These are phyloP conservation scores for Filobasidium floriforme DNA, from an alignment of 768 basidiomycete genomes.

Conservation along the genomic window DNA sequence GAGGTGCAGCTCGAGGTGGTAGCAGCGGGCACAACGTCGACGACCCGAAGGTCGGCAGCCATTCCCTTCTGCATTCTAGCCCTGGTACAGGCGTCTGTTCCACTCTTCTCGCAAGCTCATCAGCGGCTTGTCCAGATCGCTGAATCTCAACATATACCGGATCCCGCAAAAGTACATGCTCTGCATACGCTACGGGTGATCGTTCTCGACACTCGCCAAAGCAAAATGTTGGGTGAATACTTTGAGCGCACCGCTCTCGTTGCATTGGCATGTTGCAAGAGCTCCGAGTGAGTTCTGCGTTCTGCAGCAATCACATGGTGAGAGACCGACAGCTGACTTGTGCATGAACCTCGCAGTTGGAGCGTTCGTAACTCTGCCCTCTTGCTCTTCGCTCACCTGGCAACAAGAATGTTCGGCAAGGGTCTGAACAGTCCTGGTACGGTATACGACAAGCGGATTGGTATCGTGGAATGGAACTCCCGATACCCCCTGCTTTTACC, in stretches of 20 bases:
- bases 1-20: conserved; percentile 37
- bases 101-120: conserved; percentile 31
- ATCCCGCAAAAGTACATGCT: conserved; percentile 40
- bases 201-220: conserved; percentile 37
- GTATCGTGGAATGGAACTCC: conserved; percentile 31
- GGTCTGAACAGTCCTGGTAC: conserved; percentile 29
- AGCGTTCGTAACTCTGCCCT: conserved; percentile 43
- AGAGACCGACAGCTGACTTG: background rate
- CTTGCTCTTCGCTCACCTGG: conserved; percentile 39
- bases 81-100: conserved; percentile 28
- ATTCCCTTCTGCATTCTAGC: conserved; percentile 39
- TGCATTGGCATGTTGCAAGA: conserved; percentile 37
- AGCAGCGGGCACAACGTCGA: conserved; percentile 31
- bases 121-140: conserved; percentile 28
- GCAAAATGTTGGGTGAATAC: conserved; percentile 29
- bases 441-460: conserved; percentile 26
- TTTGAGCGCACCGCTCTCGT: conserved; percentile 36
- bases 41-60: conserved; percentile 41
- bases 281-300: conserved; percentile 32
- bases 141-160: conserved; percentile 25
- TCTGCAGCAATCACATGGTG: background rate
- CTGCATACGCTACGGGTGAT: conserved; percentile 42
- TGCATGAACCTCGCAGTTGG: conserved; percentile 30
- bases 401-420: conserved; percentile 28
- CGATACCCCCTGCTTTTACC: conserved; percentile 35